Base-by-base conservation (phyloP, 2,329 filamentous ascomycete genomes). In the Phaeosphaeria sp. region DNA sequence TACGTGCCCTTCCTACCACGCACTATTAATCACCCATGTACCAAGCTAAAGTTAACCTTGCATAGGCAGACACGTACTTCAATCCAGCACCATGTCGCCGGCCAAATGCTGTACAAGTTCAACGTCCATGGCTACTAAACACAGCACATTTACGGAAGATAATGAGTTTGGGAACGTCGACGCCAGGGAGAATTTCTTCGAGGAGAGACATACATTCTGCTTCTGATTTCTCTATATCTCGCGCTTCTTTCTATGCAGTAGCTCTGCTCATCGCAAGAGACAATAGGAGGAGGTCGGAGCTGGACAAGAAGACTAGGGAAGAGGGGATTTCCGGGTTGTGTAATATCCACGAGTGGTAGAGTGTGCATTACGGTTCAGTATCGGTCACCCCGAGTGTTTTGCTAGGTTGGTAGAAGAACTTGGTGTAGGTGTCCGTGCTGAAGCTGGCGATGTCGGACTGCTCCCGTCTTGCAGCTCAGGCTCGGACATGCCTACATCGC, bases 401-500 rank as follows among this genome's bases (percentile, higher is more conserved):
- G 58, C 87, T 78, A 74, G 90, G 91, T 60, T 90, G 88, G 58
- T 89, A 77, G 75, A 91, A 91, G 59, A 91, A 85, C 71, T 91
- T 91, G 51, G 88, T 91, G 75, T 90, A 91, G 0, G 87, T 90
- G 6, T 85, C 89, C 85, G 91, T 90, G 59, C 81, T 79, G 71
- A 90, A 90, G 39, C 83, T 86, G 2, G 85, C 82, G 51, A 91
- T 89, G 0, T 86, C 85, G 2, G 81, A 81, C 15, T n/a, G n/a
- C 82, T 78, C 73, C 91, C 91, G 89, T 88, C n/a, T n/a, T n/a
- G n/a, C n/a, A n/a, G n/a, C n/a, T n/a, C n/a, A n/a, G n/a, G n/a
- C n/a, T n/a, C n/a, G n/a, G n/a, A n/a, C n/a, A n/a, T n/a, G n/a
- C n/a, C n/a, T n/a, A n/a, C n/a, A n/a, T n/a, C n/a, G n/a, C n/a